Base-by-base conservation (phyloP, 352 stramenopile genomes). In the Globisporangium polare region DNA sequence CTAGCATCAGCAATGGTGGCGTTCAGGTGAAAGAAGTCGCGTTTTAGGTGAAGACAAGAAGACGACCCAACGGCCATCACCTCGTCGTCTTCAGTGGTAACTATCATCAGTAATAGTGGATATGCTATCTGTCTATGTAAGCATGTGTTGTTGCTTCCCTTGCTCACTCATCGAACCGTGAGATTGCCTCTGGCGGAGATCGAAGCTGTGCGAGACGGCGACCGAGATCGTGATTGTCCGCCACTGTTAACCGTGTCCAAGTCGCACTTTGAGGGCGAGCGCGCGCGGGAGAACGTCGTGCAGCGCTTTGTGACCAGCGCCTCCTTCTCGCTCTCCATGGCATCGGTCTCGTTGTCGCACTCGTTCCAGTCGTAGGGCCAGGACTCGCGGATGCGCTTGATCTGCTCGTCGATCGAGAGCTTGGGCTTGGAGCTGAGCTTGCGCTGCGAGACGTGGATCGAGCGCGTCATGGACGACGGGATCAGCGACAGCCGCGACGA, bases 1-100 rank as follows among this genome's bases (percentile, higher is more conserved):
- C 45, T 3, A 6, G 31, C 10, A 63, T 71, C 59, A 39, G 33
- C 33, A 39, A 39, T 18, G 37, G 37, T 43, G 62, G 56, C 51
- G 66, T 41, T 39, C 62, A 62, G 47, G 74, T 79, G 59, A 92
- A 92, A 71, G 86, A 94, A 81, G 77, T 92, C 65, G 83, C 82
- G 60, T 95, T 95, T 73, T 95, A 87, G 37, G 53, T 58, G 20
- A 53, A 33, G 24, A 35, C 29, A 35, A 35, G 46, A 41, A 41
- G 9, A 41, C 13, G 47, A 22, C n/a, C 41, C 41, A 22, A 18
- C 41, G 26, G 15, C 37, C 37, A n/a, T 43, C 37, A 43, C n/a
- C 13, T 43, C 53, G 22, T 12, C 3, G 8, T 39, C 15, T 27
- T 55, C 27, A 3, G 17, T 55, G 43, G 29, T 57, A 60, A 50